Percentiles rank a stretch among this genome's conserved stretches.
Conservation (phyloP, 148 eudicot species). For the Vaccinium corymbosum region DNA sequence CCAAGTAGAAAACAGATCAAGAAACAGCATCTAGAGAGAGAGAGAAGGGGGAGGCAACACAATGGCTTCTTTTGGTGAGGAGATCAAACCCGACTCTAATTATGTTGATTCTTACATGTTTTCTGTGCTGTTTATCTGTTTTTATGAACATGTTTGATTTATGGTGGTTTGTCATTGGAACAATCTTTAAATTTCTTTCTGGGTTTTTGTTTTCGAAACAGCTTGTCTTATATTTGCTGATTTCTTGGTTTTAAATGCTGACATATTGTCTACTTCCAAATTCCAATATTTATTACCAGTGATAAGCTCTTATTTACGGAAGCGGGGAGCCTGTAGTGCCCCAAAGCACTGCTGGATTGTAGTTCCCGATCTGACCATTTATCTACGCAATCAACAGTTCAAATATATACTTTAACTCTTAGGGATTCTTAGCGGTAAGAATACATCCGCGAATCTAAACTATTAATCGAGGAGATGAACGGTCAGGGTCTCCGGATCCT, state of each 20-base stretch:
- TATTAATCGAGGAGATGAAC: no score
- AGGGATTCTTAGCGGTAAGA: no score
- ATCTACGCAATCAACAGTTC: no score
- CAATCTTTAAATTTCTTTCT: not conserved
- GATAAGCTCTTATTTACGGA: no score
- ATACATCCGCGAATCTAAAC: no score
- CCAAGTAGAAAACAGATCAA: not conserved
- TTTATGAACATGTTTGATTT: not conserved
- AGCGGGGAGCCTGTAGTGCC: no score
- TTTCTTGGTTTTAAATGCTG: not conserved
- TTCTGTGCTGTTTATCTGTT: not conserved
- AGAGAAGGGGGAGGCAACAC: not conserved
- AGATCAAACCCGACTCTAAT: not conserved
- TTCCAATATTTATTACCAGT: not conserved
- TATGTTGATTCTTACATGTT: not conserved
- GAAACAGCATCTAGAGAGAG: not conserved
- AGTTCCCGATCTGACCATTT: no score
- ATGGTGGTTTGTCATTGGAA: not conserved
- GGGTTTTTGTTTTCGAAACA: not conserved
- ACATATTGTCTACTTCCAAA: not conserved
- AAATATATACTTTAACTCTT: no score
- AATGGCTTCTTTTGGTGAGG: conserved; percentile 4
- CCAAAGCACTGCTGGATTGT: no score
- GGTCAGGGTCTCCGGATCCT: no score
- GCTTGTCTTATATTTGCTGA: not conserved